Evolutionary conservation across 441 rosid species (phyloP), one percentile per base, ranked within the genome.

Genomic region (Eruca vesicaria): DNA sequence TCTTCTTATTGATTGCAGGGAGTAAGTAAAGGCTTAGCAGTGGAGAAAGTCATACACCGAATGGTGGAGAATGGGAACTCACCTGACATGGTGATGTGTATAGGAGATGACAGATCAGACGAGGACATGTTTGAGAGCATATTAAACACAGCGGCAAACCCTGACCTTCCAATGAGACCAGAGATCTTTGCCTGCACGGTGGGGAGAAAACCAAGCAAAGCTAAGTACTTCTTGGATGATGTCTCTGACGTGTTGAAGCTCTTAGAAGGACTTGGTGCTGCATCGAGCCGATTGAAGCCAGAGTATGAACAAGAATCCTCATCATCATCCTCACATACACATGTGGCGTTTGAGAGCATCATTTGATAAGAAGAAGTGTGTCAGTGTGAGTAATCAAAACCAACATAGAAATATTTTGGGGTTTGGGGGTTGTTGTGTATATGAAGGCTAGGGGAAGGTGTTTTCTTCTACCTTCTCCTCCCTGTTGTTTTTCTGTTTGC

Each of bases 101-200:
- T 86, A 50, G 89, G 89, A 43, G 92, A 88, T 64, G 92, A 88
- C 80, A 83, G 84, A 84, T 88, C 92, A 9, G 88, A 88, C 68
- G 90, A 88, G 64, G 90, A 88, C 81, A 88, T 88, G 92, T 88
- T 88, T 58, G 82, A 84, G 79, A 84, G 86, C 81, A 84, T 88
- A 80, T 76, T 82, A 26, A 80, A 72, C 72, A 78, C 80, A 10
- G 74, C 79, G 70, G 76, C 82, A 16, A 63, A 74, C 76, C 82
- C 85, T 1, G 80, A 86, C 21, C 76, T 82, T 61, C 86, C 83
- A 19, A 55, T 45, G 56, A 43, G 76, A 35, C 88, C 87, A 15
- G 89, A 86, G 77, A 82, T 87, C 21, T 84, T 85, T 23, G 90
- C 90, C 14, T 83, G 89, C 82, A 87, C 88, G 0, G 87, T 84